Percentiles rank a stretch among this genome's conserved stretches.
These are phyloP conservation scores for Grosmannia huntii DNA, from an alignment of 2,329 filamentous ascomycete genomes.

Conservation along the genomic window DNA sequence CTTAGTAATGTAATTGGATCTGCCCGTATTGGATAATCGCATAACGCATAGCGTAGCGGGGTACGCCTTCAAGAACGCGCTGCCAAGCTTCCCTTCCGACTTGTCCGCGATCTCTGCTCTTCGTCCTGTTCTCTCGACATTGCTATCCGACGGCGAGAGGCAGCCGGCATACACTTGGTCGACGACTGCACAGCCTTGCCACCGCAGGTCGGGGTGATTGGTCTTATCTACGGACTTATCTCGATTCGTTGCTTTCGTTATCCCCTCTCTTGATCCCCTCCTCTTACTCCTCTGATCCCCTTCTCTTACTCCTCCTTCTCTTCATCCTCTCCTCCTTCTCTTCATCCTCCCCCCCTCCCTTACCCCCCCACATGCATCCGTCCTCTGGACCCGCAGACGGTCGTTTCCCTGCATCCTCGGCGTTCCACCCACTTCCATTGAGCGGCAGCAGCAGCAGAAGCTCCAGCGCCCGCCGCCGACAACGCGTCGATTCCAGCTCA, in stretches of 20 bases:
- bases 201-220: no score
- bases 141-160: no score
- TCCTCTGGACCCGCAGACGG: conserved; percentile 7
- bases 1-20: not conserved
- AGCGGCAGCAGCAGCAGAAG: not conserved
- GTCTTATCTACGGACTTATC: not conserved
- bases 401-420: not conserved
- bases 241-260: no score
- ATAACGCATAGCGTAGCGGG: not conserved
- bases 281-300: no score
- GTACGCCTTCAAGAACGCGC: no score
- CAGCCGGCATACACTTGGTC: no score
- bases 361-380: conserved; percentile 14
- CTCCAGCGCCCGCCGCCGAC: not conserved
- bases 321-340: not conserved
- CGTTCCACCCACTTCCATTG: not conserved
- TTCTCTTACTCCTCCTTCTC: no score
- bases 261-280: not conserved
- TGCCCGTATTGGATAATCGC: not conserved
- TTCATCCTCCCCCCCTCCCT: not conserved
- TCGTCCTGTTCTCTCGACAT: no score
- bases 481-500: not conserved
- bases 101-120: no score
- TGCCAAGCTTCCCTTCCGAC: no score
- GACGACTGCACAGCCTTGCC: no score